Conservation (phyloP, 2,329 filamentous ascomycete genomes). For the Pseudocercospora ulei region DNA sequence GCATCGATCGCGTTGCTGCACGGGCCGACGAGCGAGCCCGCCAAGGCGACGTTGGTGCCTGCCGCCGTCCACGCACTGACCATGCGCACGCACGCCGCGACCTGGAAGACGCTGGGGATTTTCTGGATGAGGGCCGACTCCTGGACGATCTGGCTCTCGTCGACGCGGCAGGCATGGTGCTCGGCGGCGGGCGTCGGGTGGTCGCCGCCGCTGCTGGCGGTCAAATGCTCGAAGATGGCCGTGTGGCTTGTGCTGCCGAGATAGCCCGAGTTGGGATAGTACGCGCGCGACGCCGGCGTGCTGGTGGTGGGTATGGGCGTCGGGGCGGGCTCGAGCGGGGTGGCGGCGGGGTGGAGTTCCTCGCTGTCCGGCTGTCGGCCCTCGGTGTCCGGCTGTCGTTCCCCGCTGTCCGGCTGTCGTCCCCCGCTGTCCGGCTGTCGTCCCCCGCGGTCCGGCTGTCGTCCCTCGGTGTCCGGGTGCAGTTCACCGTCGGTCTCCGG, state of each 20-base stretch:
- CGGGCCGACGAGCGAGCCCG: constrained; percentile 22
- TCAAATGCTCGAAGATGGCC: constrained; percentile 31
- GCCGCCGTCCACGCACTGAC: constrained; percentile 25
- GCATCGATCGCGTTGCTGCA: constrained; percentile 24
- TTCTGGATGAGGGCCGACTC: constrained; percentile 22
- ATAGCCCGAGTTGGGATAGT: constrained; percentile 34
- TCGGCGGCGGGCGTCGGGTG: constrained; percentile 3
- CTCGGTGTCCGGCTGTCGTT: not conserved
- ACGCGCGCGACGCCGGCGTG: constrained; percentile 15
- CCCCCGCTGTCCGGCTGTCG: not conserved
- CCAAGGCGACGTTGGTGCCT: constrained; percentile 29
- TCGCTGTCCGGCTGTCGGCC: constrained; percentile 5
- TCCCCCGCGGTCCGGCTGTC: constrained; percentile 7
- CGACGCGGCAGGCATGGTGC: constrained; percentile 14
- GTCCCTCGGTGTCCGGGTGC: not conserved
- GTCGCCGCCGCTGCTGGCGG: constrained; percentile 16
- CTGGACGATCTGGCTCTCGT: constrained; percentile 18
- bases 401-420: not conserved
- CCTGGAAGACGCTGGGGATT: constrained; percentile 12
- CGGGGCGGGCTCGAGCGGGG: constrained; percentile 10
- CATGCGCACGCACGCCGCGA: constrained; percentile 20
- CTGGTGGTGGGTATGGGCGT: constrained; percentile 11
- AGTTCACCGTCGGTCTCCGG: not conserved
- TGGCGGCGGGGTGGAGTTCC: constrained; percentile 8
- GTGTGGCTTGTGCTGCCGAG: constrained; percentile 31